Evolutionary conservation across 805 yeast species (phyloP).

Genomic region (Wickerhamiella occidentalis): DNA sequence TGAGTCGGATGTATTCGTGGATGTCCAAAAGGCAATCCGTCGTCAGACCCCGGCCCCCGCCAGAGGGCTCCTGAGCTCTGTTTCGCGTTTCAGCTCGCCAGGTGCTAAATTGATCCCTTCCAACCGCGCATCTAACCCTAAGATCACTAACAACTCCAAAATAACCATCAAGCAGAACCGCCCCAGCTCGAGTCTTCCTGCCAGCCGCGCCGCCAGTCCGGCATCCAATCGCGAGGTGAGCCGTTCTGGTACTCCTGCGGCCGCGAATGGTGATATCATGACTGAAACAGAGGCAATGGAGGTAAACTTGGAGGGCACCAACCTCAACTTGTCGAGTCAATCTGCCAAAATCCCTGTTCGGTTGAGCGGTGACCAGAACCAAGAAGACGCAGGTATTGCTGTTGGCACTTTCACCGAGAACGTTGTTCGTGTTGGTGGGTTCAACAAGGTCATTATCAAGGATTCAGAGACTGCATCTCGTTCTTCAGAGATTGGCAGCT

Average conservation of each 20-base stretch:
- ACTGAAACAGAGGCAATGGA: slow-evolving; percentile 19
- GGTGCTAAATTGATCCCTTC: slow-evolving; percentile 18
- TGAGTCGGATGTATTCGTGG: slow-evolving; percentile 87
- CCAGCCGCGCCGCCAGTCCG: neutral
- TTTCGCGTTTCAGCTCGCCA: slow-evolving; percentile 5
- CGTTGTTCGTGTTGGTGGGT: slow-evolving; percentile 72
- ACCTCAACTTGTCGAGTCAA: neutral
- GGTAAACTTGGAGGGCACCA: slow-evolving; percentile 11
- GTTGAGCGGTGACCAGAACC: neutral
- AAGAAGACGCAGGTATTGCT: neutral
- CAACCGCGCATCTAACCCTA: slow-evolving; percentile 59
- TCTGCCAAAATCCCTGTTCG: neutral
- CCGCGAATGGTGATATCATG: neutral
- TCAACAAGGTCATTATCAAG: slow-evolving; percentile 63
- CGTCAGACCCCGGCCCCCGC: slow-evolving; percentile 33
- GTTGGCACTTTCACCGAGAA: slow-evolving; percentile 66
- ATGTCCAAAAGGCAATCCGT: slow-evolving; percentile 76
- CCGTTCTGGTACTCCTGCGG: slow-evolving; percentile 5
- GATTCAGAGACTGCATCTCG: slow-evolving; percentile 7
- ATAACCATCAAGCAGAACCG: slow-evolving; percentile 44
- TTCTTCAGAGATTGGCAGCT: neutral
- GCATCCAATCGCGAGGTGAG: neutral
- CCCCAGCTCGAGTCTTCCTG: neutral
- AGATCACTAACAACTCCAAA: slow-evolving; percentile 46
- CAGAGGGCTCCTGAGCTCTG: slow-evolving; percentile 11